These are phyloP conservation scores for Biscogniauxia marginata DNA, from an alignment of 2,329 filamentous ascomycete genomes.

Conservation along the genomic window DNA sequence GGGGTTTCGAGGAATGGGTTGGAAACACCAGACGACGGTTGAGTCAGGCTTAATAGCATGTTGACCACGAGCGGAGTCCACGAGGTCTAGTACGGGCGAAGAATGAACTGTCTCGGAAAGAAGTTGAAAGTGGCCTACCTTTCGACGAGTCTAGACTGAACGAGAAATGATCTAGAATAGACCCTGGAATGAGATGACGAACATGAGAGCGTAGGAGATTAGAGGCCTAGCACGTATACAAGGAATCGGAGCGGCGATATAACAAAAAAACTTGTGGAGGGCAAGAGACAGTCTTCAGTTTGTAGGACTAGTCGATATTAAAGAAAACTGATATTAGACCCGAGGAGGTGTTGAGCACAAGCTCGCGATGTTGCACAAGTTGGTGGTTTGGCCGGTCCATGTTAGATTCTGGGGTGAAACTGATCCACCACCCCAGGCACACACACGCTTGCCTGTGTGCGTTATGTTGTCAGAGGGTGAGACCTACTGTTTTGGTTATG, in stretches of 20 bases:
- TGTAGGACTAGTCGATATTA: background rate
- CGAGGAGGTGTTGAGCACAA: background rate
- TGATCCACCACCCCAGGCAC: too few relatives aligned
- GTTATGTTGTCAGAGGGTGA: background rate
- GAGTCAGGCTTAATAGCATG: slow-evolving; percentile 8
- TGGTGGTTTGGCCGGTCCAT: background rate
- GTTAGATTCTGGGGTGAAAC: too few relatives aligned
- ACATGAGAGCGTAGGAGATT: background rate
- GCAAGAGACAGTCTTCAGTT: background rate
- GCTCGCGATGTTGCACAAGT: background rate
- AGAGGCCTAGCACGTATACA: background rate
- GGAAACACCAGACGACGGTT: slow-evolving; percentile 22
- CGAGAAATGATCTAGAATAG: slow-evolving; percentile 17
- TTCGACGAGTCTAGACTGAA: slow-evolving; percentile 4
- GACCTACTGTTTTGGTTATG: background rate
- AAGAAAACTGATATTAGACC: background rate
- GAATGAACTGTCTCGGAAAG: slow-evolving; percentile 31
- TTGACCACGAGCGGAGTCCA: slow-evolving; percentile 12
- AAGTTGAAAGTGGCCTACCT: slow-evolving; percentile 21
- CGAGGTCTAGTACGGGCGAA: slow-evolving; percentile 11
- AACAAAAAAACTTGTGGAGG: background rate
- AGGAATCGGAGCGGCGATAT: background rate
- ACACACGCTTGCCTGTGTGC: background rate
- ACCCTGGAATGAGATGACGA: slow-evolving; percentile 22
- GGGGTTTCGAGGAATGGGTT: slow-evolving; percentile 22